Evolutionary conservation across 768 basidiomycete genomes (phyloP).

Genomic region (Gloeophyllum trabeum): DNA sequence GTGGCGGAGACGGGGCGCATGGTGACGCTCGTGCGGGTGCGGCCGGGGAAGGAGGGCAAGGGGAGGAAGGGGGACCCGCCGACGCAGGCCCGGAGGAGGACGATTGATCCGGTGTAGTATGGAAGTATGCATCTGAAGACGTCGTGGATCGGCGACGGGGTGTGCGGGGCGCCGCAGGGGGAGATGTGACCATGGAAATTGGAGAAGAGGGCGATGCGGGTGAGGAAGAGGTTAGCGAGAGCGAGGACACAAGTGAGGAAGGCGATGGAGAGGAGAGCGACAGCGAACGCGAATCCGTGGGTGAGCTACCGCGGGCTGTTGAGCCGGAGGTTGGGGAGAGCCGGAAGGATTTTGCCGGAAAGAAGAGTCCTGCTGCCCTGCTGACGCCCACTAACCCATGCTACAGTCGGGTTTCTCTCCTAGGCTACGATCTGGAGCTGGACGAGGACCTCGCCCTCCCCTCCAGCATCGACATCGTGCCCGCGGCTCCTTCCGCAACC

Average conservation of each 20-base stretch:
- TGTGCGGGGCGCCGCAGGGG: not conserved
- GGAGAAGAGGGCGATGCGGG: not conserved
- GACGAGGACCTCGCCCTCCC: conserved; percentile 39
- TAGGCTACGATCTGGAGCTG: conserved; percentile 57
- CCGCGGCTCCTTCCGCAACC: conserved; percentile 7
- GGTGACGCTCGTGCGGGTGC: conserved; percentile 56
- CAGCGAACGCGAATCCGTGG: not conserved
- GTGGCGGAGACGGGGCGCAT: conserved; percentile 56
- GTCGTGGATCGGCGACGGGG: conserved; percentile 39
- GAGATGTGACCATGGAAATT: not conserved
- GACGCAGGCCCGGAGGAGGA: conserved; percentile 45
- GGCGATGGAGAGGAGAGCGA: conserved; percentile 8
- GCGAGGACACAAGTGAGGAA: conserved; percentile 2
- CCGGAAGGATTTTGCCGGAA: conserved; percentile 43
- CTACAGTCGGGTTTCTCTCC: conserved; percentile 69
- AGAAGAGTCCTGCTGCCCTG: conserved; percentile 48
- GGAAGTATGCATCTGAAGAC: conserved; percentile 64
- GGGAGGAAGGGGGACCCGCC: conserved; percentile 36
- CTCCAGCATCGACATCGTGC: conserved; percentile 5
- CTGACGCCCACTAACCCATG: not conserved
- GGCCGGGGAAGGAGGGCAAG: conserved; percentile 49
- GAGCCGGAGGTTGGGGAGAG: not conserved
- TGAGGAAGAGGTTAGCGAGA: conserved; percentile 3
- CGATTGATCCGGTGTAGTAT: conserved; percentile 66
- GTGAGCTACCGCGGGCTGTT: conserved; percentile 1